Conservation (phyloP, 108 stramenopile genomes). For the Cyclostephanos tholiformis region DNA sequence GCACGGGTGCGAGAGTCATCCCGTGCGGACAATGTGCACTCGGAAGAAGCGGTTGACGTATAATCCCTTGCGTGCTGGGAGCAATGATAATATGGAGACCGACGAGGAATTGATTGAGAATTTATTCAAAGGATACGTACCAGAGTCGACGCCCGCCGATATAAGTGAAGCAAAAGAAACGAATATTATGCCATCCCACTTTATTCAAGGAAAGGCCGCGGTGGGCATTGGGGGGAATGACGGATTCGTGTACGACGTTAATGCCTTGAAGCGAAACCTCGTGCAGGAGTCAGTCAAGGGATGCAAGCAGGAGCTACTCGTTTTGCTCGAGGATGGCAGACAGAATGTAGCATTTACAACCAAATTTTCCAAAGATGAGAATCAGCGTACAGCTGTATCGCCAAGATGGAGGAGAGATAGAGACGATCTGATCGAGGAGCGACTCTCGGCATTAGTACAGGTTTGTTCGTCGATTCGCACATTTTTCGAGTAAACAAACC, state of each 20-base stretch:
- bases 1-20: neutral
- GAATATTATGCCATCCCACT: conserved; percentile 21
- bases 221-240: conserved; percentile 62
- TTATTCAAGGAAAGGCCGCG: conserved; percentile 41
- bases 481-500: neutral
- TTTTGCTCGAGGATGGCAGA: conserved; percentile 52
- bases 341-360: conserved; percentile 15
- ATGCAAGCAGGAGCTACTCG: conserved; percentile 57
- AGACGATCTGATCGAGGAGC: conserved; percentile 60
- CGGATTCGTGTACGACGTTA: conserved; percentile 61
- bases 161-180: conserved; percentile 10
- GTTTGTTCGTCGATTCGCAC: conserved; percentile 13
- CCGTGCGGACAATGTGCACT: neutral
- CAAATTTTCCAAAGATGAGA: conserved; percentile 10
- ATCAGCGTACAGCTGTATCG: conserved; percentile 5
- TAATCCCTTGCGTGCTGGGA: neutral
- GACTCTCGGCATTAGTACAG: conserved; percentile 62
- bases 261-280: conserved; percentile 62
- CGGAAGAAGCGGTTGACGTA: neutral
- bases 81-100: neutral
- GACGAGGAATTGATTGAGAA: conserved; percentile 29
- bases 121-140: conserved; percentile 15
- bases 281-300: conserved; percentile 61
- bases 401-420: conserved; percentile 39
- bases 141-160: neutral